Conservation (phyloP, 83 land plant genomes). For the Picea abies region DNA sequence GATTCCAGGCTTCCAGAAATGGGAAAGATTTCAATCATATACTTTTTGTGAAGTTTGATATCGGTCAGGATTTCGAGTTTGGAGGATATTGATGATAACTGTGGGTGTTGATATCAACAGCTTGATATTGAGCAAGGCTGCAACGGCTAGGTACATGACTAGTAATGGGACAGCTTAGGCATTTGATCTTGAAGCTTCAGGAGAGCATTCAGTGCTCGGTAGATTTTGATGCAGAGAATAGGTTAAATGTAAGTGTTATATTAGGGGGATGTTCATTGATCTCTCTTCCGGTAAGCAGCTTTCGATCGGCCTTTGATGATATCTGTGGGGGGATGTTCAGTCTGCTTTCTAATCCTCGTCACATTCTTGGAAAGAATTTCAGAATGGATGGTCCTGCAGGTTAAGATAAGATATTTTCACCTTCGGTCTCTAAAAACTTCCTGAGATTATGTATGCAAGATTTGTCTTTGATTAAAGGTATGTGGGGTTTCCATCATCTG, state of each 20-base stretch:
- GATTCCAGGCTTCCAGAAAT: too few species aligned
- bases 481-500: too few species aligned
- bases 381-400: conserved; percentile 19
- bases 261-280: conserved; percentile 2
- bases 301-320: background rate
- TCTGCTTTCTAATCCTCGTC: conserved; percentile 31
- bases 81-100: too few species aligned
- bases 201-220: background rate
- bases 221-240: background rate
- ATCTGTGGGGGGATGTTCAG: conserved; percentile 44
- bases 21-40: too few species aligned
- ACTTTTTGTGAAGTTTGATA: too few species aligned
- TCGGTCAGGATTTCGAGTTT: too few species aligned
- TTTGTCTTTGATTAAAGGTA: too few species aligned
- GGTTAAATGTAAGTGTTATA: background rate
- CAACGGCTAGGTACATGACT: conserved; percentile 5
- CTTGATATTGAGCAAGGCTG: conserved; percentile 28
- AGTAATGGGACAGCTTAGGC: background rate
- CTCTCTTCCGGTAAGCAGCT: conserved; percentile 6
- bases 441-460: too few species aligned
- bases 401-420: too few species aligned
- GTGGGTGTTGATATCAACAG: background rate
- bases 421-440: too few species aligned
- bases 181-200: background rate
- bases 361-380: conserved; percentile 56